These are phyloP conservation scores for Astragalus membranaceus DNA, from an alignment of 306 rosid species.

Conservation along the genomic window DNA sequence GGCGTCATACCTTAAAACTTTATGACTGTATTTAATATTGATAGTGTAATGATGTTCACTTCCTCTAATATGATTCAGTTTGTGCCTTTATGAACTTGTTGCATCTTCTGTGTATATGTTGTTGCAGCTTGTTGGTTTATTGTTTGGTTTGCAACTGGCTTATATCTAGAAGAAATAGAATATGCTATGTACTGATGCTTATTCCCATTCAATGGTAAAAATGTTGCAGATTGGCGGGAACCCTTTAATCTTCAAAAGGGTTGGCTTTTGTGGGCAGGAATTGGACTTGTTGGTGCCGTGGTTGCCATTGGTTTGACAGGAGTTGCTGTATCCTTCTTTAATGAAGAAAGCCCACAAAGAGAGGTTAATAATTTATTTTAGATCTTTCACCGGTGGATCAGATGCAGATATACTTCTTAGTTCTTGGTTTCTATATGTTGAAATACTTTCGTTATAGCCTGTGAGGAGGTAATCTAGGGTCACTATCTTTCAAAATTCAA, in stretches of 20 bases:
- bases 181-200: neutral
- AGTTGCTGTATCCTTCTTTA: slow-evolving; percentile 52
- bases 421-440: slow-evolving; percentile 9
- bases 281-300: slow-evolving; percentile 84
- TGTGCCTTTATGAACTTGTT: neutral
- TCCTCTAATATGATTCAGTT: neutral
- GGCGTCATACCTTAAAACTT: neutral
- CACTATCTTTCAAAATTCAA: neutral
- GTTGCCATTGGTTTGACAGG: slow-evolving; percentile 67
- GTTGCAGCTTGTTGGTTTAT: slow-evolving; percentile 6
- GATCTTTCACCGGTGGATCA: neutral
- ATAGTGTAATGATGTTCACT: neutral
- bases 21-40: neutral
- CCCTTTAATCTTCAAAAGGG: slow-evolving; percentile 83
- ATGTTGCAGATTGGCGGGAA: slow-evolving; percentile 61
- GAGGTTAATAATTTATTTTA: slow-evolving; percentile 45
- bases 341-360: slow-evolving; percentile 71
- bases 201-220: slow-evolving; percentile 3
- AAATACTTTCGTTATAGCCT: neutral
- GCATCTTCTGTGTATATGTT: neutral
- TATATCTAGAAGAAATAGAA: too few relatives aligned
- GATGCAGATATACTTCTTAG: neutral
- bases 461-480: neutral
- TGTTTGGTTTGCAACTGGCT: neutral
- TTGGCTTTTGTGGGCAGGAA: slow-evolving; percentile 96